phyloP scores from a whole-genome alignment of 2,329 filamentous ascomycete genomes.

The Verticillium dahliae region DNA sequence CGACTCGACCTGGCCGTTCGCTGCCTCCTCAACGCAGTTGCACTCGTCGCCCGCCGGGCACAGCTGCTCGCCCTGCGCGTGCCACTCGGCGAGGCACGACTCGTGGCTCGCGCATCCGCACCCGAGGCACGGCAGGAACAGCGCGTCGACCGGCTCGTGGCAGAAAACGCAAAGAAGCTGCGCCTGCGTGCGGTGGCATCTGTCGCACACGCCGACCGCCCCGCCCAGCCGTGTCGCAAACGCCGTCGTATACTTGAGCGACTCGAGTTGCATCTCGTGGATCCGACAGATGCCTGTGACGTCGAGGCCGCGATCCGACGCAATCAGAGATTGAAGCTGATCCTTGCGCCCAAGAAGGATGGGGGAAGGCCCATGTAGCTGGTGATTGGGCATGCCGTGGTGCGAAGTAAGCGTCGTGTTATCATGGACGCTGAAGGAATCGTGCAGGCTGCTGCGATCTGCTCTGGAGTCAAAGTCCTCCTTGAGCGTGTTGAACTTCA shows the following conservation, averaged over 20 bases:
- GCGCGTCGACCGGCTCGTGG: conserved; percentile 50
- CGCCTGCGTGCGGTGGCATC: conserved; percentile 47
- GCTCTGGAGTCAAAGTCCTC: conserved; percentile 29
- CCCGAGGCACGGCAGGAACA: conserved; percentile 55
- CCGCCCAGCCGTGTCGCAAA: conserved; percentile 31
- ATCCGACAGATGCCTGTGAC: conserved; percentile 56
- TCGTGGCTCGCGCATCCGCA: conserved; percentile 59
- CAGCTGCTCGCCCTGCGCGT: conserved; percentile 45
- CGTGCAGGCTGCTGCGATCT: conserved; percentile 24
- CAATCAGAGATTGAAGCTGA: conserved; percentile 40
- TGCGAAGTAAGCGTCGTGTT: conserved; percentile 9
- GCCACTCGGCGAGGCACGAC: conserved; percentile 52
- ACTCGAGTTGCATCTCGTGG: conserved; percentile 57
- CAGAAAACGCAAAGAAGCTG: conserved; percentile 59
- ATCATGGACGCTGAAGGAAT: conserved; percentile 30
- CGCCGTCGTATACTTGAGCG: conserved; percentile 40
- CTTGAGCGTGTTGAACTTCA: conserved; percentile 62
- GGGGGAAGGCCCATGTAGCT: conserved; percentile 36
- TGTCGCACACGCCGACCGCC: conserved; percentile 41
- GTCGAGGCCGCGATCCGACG: conserved; percentile 52
- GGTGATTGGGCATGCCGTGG: conserved; percentile 8
- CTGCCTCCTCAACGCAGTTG: conserved; percentile 51
- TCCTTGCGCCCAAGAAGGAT: conserved; percentile 53
- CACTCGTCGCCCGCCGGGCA: conserved; percentile 63
- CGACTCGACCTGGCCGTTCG: conserved; percentile 51